Evolutionary conservation across 2,329 filamentous ascomycete species (phyloP).

Genomic region (Penicillium nordicum): DNA sequence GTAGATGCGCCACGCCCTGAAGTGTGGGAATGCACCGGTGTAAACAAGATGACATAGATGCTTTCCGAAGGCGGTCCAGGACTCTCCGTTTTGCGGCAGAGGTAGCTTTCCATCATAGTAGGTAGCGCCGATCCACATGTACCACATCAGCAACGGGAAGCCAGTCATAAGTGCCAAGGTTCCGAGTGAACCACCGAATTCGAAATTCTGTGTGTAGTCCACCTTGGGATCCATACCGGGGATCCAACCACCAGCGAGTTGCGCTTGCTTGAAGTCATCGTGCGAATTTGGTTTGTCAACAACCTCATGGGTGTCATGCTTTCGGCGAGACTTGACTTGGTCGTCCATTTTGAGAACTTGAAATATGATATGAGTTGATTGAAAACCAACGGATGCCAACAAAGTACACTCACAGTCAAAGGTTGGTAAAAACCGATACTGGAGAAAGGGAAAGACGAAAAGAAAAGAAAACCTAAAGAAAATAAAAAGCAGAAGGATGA

Average conservation of each 20-base stretch:
- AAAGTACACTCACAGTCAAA: neutral
- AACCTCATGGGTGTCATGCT: neutral
- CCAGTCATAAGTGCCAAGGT: constrained; percentile 77
- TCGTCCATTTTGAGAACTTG: neutral
- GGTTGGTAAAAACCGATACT: neutral
- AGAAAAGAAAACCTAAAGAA: no score
- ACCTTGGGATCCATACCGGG: constrained; percentile 26
- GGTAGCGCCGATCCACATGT: constrained; percentile 95
- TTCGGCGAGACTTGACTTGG: neutral
- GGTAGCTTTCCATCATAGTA: constrained; percentile 86
- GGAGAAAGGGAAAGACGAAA: neutral
- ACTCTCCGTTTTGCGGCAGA: constrained; percentile 60
- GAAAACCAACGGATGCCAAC: neutral
- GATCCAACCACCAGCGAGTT: constrained; percentile 20
- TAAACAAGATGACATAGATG: constrained; percentile 71
- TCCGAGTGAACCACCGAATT: constrained; percentile 83
- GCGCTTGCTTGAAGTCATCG: constrained; percentile 16
- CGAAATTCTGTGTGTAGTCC: constrained; percentile 43
- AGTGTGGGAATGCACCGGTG: constrained; percentile 75
- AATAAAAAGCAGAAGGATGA: neutral
- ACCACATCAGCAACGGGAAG: constrained; percentile 93
- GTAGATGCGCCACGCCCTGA: constrained; percentile 85
- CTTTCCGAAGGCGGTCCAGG: constrained; percentile 63
- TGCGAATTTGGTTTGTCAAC: neutral
- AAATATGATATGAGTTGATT: neutral